Base-by-base conservation (phyloP, 2,329 filamentous ascomycete species). In the Mycosphaerelloides madeirae region DNA sequence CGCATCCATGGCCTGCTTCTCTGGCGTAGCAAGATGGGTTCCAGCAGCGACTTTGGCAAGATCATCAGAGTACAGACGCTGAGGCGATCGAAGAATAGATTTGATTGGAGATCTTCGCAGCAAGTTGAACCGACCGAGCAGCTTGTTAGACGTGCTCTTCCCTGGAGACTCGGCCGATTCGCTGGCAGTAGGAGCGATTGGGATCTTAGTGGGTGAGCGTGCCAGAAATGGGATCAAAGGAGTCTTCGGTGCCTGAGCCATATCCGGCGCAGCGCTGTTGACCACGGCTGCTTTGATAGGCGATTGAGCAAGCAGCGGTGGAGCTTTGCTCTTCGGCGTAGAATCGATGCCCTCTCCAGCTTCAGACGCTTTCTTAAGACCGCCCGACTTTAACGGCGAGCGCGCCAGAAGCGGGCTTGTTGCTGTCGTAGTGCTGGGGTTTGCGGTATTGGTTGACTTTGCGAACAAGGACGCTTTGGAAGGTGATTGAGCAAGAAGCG, bases 41-140 rank as follows among this genome's bases (percentile, higher is more conserved):
- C 78, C 79, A 12, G 77, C 75, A 31, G 78, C 79, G 33, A 81
- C 70, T 61, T 82, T 80, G 34, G 65, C 53, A 3, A 76, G 77
- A 50, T 82, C 77, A 43, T 74, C 68, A 1, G 78, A 81, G 62
- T 79, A 82, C 31, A 80, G 68, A 56, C 80, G 60, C 66, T 77
- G 59, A 60, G 80, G 66, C 59, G 74, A 66, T 70, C 79, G 77
- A n/a, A 84, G 73, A 49, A 84, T 83, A 1, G 79, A 82, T 54
- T 77, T 81, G 47, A 83, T 70, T 11, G 71, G 70, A n/a, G 68
- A 67, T 20, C 75, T 58, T n/a, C 68, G 75, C 20, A 79, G 73
- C 6, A 79, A 57, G 44, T 71, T 69, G 48, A 68, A 65, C 48
- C 66, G 71, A 16, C 65, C 61, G 28, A 71, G 61, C 19, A 69